phyloP scores from a whole-genome alignment of 1,284 basidiomycete genomes.

The Somion occarium region DNA sequence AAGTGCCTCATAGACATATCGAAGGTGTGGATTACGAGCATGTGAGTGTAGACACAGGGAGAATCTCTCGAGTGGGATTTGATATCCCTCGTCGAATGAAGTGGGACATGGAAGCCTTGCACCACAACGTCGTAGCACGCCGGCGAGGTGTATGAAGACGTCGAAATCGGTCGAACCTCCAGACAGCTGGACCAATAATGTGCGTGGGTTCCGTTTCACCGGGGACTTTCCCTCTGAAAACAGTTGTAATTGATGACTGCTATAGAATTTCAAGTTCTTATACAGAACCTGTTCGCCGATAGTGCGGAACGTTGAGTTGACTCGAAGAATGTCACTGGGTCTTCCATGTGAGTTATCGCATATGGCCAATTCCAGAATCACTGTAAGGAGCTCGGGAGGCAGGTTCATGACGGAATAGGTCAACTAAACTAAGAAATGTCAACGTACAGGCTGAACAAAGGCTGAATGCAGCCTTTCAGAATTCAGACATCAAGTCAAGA shows the following conservation, averaged over 20 bases:
- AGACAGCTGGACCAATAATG: conserved; percentile 24
- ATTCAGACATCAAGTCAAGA: too few species aligned
- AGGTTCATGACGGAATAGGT: conserved; percentile 9
- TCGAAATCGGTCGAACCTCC: conserved; percentile 27
- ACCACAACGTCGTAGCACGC: conserved; percentile 19
- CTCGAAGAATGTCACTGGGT: conserved; percentile 23
- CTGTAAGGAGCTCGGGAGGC: conserved; percentile 22
- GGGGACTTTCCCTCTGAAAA: conserved; percentile 21
- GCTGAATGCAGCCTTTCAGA: too few species aligned
- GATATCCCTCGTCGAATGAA: neutral
- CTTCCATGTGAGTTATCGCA: conserved; percentile 10
- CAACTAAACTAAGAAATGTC: too few species aligned
- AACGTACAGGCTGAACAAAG: too few species aligned
- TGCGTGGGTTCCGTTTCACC: conserved; percentile 22
- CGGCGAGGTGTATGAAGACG: conserved; percentile 27
- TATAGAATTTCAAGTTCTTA: conserved; percentile 27
- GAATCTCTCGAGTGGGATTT: conserved; percentile 29
- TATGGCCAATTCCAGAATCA: conserved; percentile 23
- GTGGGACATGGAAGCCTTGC: neutral
- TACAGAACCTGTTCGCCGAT: conserved; percentile 26
- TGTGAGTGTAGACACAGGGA: conserved; percentile 41
- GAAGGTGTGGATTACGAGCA: conserved; percentile 29
- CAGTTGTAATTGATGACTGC: conserved; percentile 24
- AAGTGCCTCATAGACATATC: conserved; percentile 36
- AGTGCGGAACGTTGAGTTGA: conserved; percentile 22